Percentiles rank a stretch among this genome's conserved stretches.
phyloP scores from a whole-genome alignment of 805 yeast genomes.

The Metschnikowia corniflorae region DNA sequence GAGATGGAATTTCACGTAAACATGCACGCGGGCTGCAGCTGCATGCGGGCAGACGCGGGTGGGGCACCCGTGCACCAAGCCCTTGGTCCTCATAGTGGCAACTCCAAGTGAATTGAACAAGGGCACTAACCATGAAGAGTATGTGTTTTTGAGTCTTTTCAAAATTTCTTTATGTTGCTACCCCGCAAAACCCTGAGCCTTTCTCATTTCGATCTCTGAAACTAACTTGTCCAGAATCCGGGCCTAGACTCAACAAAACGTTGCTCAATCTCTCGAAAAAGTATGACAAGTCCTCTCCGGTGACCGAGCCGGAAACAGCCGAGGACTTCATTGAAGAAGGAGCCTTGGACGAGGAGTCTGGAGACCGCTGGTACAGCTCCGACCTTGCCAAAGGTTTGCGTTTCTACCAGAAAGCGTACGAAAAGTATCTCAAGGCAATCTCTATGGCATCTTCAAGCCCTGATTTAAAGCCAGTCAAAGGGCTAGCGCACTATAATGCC shows the following conservation, averaged over 20 bases:
- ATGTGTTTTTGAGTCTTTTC: too few species aligned
- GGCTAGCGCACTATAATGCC: conserved; percentile 47
- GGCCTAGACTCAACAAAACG: conserved; percentile 9
- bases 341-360: conserved; percentile 64
- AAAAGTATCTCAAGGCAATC: conserved; percentile 39
- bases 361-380: conserved; percentile 68
- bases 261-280: background rate
- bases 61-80: too few species aligned
- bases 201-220: too few species aligned
- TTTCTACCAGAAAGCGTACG: conserved; percentile 58
- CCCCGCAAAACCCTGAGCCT: too few species aligned
- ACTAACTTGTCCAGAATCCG: too few species aligned
- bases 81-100: too few species aligned
- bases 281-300: background rate
- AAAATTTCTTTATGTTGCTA: too few species aligned
- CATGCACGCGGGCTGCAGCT: too few species aligned
- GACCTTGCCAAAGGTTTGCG: conserved; percentile 63
- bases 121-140: too few species aligned
- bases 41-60: too few species aligned
- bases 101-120: too few species aligned
- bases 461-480: conserved; percentile 1
- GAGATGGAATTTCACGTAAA: too few species aligned
- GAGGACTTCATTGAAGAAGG: conserved; percentile 57
- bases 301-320: conserved; percentile 26
- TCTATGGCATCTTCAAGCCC: conserved; percentile 10